Percentiles rank a stretch among this genome's conserved stretches.
Evolutionary conservation across 83 land plant species (phyloP).

Genomic region (Picea mariana): DNA sequence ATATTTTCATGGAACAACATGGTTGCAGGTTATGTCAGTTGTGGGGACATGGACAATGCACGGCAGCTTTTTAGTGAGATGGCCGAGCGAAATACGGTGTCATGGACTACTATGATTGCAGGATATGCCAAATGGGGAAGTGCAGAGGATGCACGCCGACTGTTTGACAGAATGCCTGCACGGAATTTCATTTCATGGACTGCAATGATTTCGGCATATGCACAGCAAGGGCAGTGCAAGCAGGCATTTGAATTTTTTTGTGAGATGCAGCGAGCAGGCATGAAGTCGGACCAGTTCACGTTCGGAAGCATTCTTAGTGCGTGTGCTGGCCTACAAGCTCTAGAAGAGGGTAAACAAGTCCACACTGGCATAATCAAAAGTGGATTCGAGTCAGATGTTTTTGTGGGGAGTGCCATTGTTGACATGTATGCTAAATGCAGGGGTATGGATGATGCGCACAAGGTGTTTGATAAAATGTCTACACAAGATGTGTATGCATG

Average conservation of each 20-base stretch:
- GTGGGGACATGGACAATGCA: not conserved
- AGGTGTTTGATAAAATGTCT: conserved; percentile 38
- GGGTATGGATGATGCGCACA: conserved; percentile 1
- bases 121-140: not conserved
- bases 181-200: conserved; percentile 29
- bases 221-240: not conserved
- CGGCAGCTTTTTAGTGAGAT: conserved; percentile 1
- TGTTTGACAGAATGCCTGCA: conserved; percentile 38
- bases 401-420: conserved; percentile 14
- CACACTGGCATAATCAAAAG: conserved; percentile 22
- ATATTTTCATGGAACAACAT: conserved; percentile 9
- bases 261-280: conserved; percentile 18
- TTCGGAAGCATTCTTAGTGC: conserved; percentile 21
- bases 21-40: not conserved
- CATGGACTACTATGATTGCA: conserved; percentile 16
- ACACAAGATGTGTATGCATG: conserved; percentile 29
- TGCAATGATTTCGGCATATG: conserved; percentile 24
- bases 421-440: conserved; percentile 8
- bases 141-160: conserved; percentile 6
- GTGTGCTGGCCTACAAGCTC: conserved; percentile 17
- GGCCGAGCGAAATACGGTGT: not conserved
- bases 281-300: conserved; percentile 4
- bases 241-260: conserved; percentile 14
- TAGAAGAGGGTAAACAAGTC: conserved; percentile 22
- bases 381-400: conserved; percentile 9